A percentile compares a stretch with the other conserved stretches of the same genome.
These are phyloP conservation scores for Massospora cicadina DNA, from an alignment of 371 early-diverging fungal species.

Conservation along the genomic window DNA sequence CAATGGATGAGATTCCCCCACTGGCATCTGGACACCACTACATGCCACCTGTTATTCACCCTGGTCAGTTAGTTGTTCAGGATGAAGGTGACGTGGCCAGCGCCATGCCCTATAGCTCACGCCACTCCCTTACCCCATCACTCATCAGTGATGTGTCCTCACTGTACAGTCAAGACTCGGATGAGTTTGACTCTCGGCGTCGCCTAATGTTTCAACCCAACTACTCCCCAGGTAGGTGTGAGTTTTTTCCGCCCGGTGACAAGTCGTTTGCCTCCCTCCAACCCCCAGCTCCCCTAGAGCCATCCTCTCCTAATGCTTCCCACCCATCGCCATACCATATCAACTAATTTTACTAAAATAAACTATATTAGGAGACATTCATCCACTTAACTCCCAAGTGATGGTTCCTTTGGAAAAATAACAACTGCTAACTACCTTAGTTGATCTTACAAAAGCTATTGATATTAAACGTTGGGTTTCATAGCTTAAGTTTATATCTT, in stretches of 20 bases:
- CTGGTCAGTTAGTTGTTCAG: not conserved
- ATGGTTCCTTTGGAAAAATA: not conserved
- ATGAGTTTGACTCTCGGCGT: not conserved
- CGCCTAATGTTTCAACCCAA: not conserved
- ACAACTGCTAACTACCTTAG: not conserved
- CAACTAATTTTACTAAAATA: not conserved
- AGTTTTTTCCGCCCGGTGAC: not conserved
- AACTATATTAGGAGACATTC: not conserved
- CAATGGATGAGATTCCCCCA: constrained; percentile 5
- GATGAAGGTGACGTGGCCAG: not conserved
- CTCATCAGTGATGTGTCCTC: constrained; percentile 4
- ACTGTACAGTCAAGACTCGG: constrained; percentile 3
- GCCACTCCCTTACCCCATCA: constrained; percentile 4
- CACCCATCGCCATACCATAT: not conserved
- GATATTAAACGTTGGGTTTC: not conserved
- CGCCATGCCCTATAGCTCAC: not conserved
- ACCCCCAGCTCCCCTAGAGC: not conserved
- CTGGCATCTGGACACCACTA: not conserved
- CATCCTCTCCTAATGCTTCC: not conserved
- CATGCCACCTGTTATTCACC: not conserved
- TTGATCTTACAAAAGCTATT: not conserved
- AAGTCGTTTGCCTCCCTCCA: not conserved
- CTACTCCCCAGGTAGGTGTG: not conserved
- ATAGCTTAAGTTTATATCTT: too few species aligned
- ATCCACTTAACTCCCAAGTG: not conserved